Evolutionary conservation across 352 stramenopile species (phyloP), one percentile per base, ranked within the genome.

Genomic region (Phytopythium sindhum): DNA sequence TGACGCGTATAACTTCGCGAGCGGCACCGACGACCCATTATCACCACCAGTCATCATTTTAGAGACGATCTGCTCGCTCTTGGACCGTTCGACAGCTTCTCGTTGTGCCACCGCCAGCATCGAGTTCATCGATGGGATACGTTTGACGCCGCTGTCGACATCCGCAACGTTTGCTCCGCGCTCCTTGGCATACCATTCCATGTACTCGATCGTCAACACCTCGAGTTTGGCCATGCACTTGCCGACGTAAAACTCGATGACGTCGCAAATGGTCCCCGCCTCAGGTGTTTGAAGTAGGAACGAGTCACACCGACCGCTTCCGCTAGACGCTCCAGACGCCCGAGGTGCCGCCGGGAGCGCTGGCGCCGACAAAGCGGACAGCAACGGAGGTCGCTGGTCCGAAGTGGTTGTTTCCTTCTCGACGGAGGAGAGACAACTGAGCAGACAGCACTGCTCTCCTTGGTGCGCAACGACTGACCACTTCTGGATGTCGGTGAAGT

Each of bases 191-290:
- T 41, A 61, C 9, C 24, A 24, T 23, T 84, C 68, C 28, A 77
- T 67, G 14, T 57, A 66, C 31, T 70, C 62, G 2, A 70, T 57
- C 44, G 72, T 69, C 0, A 89, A 74, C 0, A 86, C 68, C 47
- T 93, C 81, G 17, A 91, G 58, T 39, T 93, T 93, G 8, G 80
- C 80, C 77, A 93, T 89, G 62, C 84, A 93, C 28, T 88, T 88
- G 0, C 80, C 77, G 4, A 93, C 82, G 44, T 90, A 90, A 42
- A 93, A 93, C 61, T 93, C 84, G 59, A 93, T 90, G 9, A 72
- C 72, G 26, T 81, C 73, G 62, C 84, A 93, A 10, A 93, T 78
- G 7, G 52, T 51, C 0, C 75, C 64, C 2, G 82, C 79, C 3
- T 91, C 80, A 2, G 68, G 4, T 24, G 84, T 85, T 14, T 87